phyloP scores from a whole-genome alignment of 495 filamentous ascomycete genomes.

The Neurospora tetraspora region DNA sequence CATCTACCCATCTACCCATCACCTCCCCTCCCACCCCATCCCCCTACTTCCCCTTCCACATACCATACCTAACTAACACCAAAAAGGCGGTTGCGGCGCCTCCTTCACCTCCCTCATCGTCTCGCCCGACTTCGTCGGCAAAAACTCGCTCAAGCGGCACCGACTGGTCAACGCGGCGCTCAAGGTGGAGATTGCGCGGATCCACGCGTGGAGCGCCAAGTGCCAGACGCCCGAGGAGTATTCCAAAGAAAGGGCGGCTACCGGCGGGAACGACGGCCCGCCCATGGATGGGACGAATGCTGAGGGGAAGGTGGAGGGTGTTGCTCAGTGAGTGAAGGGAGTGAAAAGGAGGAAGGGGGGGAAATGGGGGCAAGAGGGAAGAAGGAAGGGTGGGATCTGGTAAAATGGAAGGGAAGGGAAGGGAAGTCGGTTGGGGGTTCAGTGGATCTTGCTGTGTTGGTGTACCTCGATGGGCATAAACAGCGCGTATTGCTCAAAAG shows the following conservation, averaged over 20 bases:
- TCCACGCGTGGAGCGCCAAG: conserved; percentile 98
- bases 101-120: conserved; percentile 90
- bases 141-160: conserved; percentile 79
- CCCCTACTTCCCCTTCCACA: too few species aligned
- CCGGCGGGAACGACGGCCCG: conserved; percentile 22
- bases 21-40: background rate
- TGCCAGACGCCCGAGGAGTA: conserved; percentile 95
- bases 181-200: conserved; percentile 86
- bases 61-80: conserved; percentile 6
- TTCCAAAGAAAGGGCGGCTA: conserved; percentile 51
- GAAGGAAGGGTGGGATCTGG: background rate
- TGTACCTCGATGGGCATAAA: background rate
- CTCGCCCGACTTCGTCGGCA: conserved; percentile 75
- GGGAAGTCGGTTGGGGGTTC: background rate
- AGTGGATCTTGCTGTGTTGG: background rate
- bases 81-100: conserved; percentile 82
- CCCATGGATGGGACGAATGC: conserved; percentile 31
- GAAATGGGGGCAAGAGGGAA: too few species aligned
- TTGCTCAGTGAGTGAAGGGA: conserved; percentile 23
- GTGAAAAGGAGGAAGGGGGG: too few species aligned
- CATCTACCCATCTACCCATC: background rate
- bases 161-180: conserved; percentile 79
- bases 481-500: background rate
- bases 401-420: background rate
- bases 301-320: conserved; percentile 30